Base-by-base conservation (phyloP, 2,329 filamentous ascomycete genomes). In the Zymoseptoria tritici region DNA sequence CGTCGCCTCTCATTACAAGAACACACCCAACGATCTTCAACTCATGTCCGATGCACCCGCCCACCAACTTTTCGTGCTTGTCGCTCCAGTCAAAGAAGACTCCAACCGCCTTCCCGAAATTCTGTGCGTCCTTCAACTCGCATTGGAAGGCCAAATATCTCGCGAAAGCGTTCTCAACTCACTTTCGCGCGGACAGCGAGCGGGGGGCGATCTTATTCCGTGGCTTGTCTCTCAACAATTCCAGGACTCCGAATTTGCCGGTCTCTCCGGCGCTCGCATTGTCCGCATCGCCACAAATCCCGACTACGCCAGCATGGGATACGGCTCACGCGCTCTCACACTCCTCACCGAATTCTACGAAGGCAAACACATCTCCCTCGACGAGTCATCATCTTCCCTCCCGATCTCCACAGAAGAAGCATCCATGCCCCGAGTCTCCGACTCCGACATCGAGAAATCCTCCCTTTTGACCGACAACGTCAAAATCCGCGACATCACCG, bases 161-260 rank as follows among this genome's bases (percentile, higher is more conserved):
- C 85, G 87, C 65, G 88, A 95, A 70, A 97, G 92, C 71, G 92
- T 99, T 3, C 79, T 97, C 60, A 95, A 91, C 76, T 90, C 90
- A 73, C 78, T 99, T 64, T 93, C 89, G 69, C 85, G 94, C 72
- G 95, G 94, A 46, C 89, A 94, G 72, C 83, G 94, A 67, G 91
- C 93, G 1, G 86, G 90, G 49, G 94, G 94, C 69, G 94, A 99
- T 74, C 78, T 99, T 57, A 99, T 99, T 59, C 94, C 94, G 0
- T 99, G 94, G 94, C 83, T 97, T 31, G 90, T 99, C 63, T 96
- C 91, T 73, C 92, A 97, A 73, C 94, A 99, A 73, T 99, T 96
- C 79, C 94, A 97, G 72, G 94, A 99, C 69, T 91, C 96, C 66
- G 91, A 97, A 66, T 99, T 99, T 72, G 94, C 93, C 11, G 87